Percentiles rank a stretch among this genome's conserved stretches.
Evolutionary conservation across 169 alveolate genomes (phyloP).

Genomic region (Perkinsus olseni): DNA sequence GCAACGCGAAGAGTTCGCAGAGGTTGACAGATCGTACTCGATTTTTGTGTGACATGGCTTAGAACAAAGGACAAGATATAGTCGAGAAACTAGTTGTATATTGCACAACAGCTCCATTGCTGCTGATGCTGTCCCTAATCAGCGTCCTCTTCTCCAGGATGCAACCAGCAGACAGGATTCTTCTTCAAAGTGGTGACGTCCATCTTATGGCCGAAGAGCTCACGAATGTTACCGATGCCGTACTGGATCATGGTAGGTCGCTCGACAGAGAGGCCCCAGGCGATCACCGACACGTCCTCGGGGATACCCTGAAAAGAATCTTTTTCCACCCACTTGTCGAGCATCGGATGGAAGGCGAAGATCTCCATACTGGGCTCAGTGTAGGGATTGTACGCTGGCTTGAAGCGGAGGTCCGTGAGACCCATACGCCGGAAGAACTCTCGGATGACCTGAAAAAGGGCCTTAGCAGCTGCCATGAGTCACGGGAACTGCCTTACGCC

Average conservation of each 20-base stretch:
- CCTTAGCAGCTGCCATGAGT: conserved; percentile 56
- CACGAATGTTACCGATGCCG: conserved; percentile 89
- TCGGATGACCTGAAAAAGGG: conserved; percentile 59
- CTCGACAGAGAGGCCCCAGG: conserved; percentile 99
- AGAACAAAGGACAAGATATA: no score
- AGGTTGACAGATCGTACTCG: no score
- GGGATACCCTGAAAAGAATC: conserved; percentile 76
- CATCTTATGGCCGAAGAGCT: conserved; percentile 84
- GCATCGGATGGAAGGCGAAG: conserved; percentile 92
- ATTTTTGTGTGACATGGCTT: no score
- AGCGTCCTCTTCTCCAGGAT: not conserved
- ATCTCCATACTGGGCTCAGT: conserved; percentile 99
- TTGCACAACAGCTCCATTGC: not conserved
- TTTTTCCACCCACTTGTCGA: conserved; percentile 90
- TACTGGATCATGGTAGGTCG: conserved; percentile 97
- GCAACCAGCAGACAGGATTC: not conserved
- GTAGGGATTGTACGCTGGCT: conserved; percentile 99
- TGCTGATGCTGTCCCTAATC: not conserved
- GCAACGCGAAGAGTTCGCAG: no score
- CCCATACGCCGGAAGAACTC: conserved; percentile 51
- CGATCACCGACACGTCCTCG: conserved; percentile 90
- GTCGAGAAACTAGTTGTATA: not conserved
- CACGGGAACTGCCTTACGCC: conserved; percentile 59
- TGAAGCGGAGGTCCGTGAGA: conserved; percentile 66
- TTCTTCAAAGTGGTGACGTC: conserved; percentile 1